These are phyloP conservation scores for Suillus sp. DNA, from an alignment of 768 basidiomycete species.

Conservation along the genomic window DNA sequence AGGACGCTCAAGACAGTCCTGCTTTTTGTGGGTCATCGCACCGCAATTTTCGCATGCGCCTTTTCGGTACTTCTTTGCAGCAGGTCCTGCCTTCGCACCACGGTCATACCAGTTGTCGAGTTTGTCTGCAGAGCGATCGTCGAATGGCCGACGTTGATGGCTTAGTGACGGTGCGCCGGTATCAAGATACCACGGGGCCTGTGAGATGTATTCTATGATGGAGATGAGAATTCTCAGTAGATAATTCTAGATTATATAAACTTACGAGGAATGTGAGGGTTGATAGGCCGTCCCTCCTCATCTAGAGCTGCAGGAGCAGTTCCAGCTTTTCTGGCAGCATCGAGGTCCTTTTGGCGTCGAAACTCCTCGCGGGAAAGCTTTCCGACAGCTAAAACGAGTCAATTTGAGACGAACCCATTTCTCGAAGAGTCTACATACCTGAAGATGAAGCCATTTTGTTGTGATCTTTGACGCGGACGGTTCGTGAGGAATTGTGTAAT, in stretches of 20 bases:
- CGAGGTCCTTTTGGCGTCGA: constrained; percentile 93
- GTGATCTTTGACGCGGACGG: not conserved
- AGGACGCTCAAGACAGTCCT: constrained; percentile 95
- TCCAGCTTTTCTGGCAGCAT: constrained; percentile 97
- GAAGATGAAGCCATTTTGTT: constrained; percentile 10
- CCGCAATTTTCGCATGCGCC: constrained; percentile 99
- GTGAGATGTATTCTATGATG: constrained; percentile 88
- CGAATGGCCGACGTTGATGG: constrained; percentile 83
- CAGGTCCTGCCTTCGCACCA: constrained; percentile 80
- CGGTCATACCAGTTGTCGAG: constrained; percentile 93
- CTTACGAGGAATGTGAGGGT: constrained; percentile 98
- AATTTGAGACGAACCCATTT: not conserved
- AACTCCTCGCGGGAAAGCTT: constrained; percentile 95
- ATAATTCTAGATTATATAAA: constrained; percentile 17
- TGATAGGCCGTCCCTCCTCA: constrained; percentile 93
- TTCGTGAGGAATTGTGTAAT: not conserved
- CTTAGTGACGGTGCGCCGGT: constrained; percentile 91
- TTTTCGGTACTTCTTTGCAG: constrained; percentile 95
- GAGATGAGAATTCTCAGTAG: constrained; percentile 10
- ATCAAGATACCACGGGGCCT: constrained; percentile 98
- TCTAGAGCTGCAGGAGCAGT: constrained; percentile 96
- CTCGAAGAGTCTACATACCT: not conserved
- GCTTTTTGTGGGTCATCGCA: constrained; percentile 88
- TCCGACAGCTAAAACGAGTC: constrained; percentile 49
- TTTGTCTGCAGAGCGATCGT: constrained; percentile 60